Percentiles rank a stretch among this genome's conserved stretches.
Conservation (phyloP, 2,329 filamentous ascomycete genomes). For the Colletotrichum zoysiae region DNA sequence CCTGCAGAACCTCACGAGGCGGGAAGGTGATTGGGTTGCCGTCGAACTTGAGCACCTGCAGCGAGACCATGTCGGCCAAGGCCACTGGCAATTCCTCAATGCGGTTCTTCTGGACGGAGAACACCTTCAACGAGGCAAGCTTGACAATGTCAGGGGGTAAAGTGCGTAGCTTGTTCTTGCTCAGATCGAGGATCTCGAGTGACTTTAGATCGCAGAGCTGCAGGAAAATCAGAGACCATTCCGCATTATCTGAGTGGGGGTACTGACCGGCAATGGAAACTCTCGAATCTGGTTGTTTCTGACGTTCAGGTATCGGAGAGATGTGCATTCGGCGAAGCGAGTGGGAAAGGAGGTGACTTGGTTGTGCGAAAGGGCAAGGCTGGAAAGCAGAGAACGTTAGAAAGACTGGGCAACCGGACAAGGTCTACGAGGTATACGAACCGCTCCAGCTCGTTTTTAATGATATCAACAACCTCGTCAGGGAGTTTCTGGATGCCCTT, state of each 20-base stretch:
- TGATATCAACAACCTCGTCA: slow-evolving; percentile 80
- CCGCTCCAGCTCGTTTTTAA: slow-evolving; percentile 81
- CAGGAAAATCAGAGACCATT: slow-evolving; percentile 45
- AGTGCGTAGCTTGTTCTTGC: slow-evolving; percentile 83
- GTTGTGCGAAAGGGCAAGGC: slow-evolving; percentile 86
- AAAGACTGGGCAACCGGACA: slow-evolving; percentile 13
- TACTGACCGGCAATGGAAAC: slow-evolving; percentile 67
- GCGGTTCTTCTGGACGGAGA: slow-evolving; percentile 88
- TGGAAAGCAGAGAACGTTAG: slow-evolving; percentile 51
- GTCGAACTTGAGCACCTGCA: slow-evolving; percentile 90
- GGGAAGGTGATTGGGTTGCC: slow-evolving; percentile 86
- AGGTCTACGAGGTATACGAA: slow-evolving; percentile 52
- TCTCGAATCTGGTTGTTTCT: slow-evolving; percentile 79
- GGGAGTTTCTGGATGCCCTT: slow-evolving; percentile 79
- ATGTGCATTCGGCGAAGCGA: slow-evolving; percentile 81
- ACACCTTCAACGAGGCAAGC: slow-evolving; percentile 86
- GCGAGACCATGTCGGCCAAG: slow-evolving; percentile 88
- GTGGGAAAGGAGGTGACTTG: slow-evolving; percentile 76
- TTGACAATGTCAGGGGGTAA: slow-evolving; percentile 85
- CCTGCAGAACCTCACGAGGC: slow-evolving; percentile 75
- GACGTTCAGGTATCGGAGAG: slow-evolving; percentile 84
- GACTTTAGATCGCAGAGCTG: slow-evolving; percentile 88
- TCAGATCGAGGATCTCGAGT: slow-evolving; percentile 92
- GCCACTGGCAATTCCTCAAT: slow-evolving; percentile 87
- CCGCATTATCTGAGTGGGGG: slow-evolving; percentile 27